Evolutionary conservation across 306 rosid genomes (phyloP), one percentile per base, ranked within the genome.

Genomic region (Dalbergia oliveri): DNA sequence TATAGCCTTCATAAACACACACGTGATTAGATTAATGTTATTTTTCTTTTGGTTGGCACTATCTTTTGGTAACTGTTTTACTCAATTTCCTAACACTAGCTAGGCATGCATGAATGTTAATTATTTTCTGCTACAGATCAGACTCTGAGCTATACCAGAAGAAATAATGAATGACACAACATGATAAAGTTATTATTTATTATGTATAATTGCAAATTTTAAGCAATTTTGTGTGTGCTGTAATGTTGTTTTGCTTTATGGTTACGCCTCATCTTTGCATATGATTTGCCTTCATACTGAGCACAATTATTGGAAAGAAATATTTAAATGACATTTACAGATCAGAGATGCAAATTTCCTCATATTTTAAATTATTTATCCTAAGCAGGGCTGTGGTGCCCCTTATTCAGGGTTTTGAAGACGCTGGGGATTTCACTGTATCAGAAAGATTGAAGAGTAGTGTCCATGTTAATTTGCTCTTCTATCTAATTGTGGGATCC

Each of bases 351-450:
- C 58, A 74, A 68, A 63, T 86, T 77, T 89, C 84, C 96, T 90
- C 86, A 85, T 87, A 70, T 34, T 81, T 81, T 51, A 44, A 77
- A 71, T 77, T 82, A 77, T 83, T 84, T 86, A 85, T 87, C 80
- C 91, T 88, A 86, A 93, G 84, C 98, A 95, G 99, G 99, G 93
- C 93, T 82, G 92, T 91, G 94, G 97, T 91, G 87, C 99, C 99
- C 85, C 99, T 95, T 91, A 93, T 95, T 87, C 98, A 95, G 93
- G 99, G 99, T 84, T 95, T 87, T 87, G 99, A 95, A 91, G 99
- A 95, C 76, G 98, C 99, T 61, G 99, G 98, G 70, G 99, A 95
- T 87, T 95, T 95, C 84, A 91, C 97, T 31, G 77, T 90, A 64
- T 64, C 88, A 77, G 95, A 92, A 88, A 91, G 97, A 86, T 87